Base-by-base conservation (phyloP, 257 asterid genomes). In the Forsythia suspensa region DNA sequence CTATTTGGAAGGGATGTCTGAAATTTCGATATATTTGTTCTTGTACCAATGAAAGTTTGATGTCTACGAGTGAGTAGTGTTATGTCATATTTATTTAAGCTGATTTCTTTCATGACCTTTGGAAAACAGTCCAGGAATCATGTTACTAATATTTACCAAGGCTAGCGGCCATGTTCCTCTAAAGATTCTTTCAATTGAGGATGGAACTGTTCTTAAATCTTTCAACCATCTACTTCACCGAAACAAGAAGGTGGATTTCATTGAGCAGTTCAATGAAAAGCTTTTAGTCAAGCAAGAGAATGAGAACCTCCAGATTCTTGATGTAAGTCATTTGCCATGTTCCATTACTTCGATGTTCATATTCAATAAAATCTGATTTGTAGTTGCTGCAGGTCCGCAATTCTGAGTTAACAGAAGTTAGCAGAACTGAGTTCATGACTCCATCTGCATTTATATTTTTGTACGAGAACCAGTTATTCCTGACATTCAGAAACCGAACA, bases 241-340 rank as follows among this genome's bases (percentile, higher is more conserved):
- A 69, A 90, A 91, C 85, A 96, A 94, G 90, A 96, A 96, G 83
- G 97, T 96, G 79, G 98, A 94, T 90, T 96, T 96, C 87, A 94
- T 94, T 34, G 98, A 94, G 81, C 98, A 94, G 86, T 94, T 96
- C 84, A 96, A 96, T 72, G 99, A 96, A 72, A 96, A 96, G 90
- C 97, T 96, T 83, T 93, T 96, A 39, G 99, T 96, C 88, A 96
- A 96, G 87, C 99, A 96, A 83, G 98, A 96, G 85, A 91, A 96
- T 52, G 99, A 96, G 87, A 96, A 96, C 80, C 97, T 96, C 63
- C 98, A 96, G 92, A 96, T 96, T 87, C 92, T 92, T 79, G 99
- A 96, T 80, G 99, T 96, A 79, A 90, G 95, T 81, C 5, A 11
- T 72, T 80, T 41, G 46, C 42, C 34, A 72, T 68, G 12, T 13